Evolutionary conservation across 441 rosid genomes (phyloP).

Genomic region (Breynia disticha): DNA sequence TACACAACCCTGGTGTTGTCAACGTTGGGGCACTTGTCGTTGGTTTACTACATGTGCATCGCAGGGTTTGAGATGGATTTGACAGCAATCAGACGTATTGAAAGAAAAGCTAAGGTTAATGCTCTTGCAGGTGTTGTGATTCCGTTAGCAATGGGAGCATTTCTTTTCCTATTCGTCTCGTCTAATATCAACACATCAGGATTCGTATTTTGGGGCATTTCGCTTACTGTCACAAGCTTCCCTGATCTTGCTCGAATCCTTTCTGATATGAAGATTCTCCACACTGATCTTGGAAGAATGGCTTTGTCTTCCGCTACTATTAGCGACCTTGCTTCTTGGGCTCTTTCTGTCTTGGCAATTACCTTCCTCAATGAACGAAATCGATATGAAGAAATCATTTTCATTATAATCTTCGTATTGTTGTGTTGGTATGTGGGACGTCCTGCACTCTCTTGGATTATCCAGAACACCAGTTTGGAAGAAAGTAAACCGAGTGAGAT

Average conservation of each 20-base stretch:
- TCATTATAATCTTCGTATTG: slow-evolving; percentile 6
- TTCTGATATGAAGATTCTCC: slow-evolving; percentile 67
- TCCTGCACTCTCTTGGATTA: slow-evolving; percentile 22
- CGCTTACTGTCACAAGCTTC: slow-evolving; percentile 52
- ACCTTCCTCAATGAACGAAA: slow-evolving; percentile 6
- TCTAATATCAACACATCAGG: neutral
- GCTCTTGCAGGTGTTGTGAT: slow-evolving; percentile 31
- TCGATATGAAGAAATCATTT: no score
- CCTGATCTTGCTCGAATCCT: slow-evolving; percentile 55
- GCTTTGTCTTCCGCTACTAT: slow-evolving; percentile 52
- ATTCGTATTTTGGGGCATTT: slow-evolving; percentile 33
- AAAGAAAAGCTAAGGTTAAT: slow-evolving; percentile 25
- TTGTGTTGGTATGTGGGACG: slow-evolving; percentile 27
- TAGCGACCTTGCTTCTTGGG: slow-evolving; percentile 50
- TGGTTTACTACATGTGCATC: slow-evolving; percentile 41
- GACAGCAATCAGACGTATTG: slow-evolving; percentile 23
- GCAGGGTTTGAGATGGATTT: slow-evolving; percentile 53
- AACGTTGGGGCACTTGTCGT: slow-evolving; percentile 42
- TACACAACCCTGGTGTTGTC: slow-evolving; percentile 30
- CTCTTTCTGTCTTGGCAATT: slow-evolving; percentile 21
- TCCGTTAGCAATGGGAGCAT: slow-evolving; percentile 24
- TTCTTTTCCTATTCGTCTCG: slow-evolving; percentile 16
- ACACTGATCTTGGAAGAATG: slow-evolving; percentile 45
- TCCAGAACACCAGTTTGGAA: slow-evolving; percentile 4
- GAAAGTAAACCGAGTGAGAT: slow-evolving; percentile 17